Evolutionary conservation across 2,329 filamentous ascomycete species (phyloP), one percentile per base, ranked within the genome.

Genomic region (Xenosphaeropsis pyriputrescens): DNA sequence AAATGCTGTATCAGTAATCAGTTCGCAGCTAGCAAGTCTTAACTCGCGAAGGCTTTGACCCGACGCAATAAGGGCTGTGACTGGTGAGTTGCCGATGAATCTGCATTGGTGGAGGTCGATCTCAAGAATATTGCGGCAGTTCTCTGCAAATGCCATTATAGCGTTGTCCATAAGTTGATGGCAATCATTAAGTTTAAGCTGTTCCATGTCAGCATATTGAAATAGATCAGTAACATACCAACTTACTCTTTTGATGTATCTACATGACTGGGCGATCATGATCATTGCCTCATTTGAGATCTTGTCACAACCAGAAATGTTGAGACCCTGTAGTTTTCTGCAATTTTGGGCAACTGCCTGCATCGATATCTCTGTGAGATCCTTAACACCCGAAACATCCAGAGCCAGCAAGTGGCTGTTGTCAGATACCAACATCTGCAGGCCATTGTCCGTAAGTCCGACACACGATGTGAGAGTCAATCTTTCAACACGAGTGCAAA

Each of bases 121-220:
- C 58, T 98, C 91, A 44, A 98, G 77, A 22, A 98, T 86, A 47
- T 94, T 89, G 11, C 79, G 84, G 56, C 89, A 95, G 58, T 93
- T 75, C 34, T 78, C 68, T 5, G 91, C 89, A 54, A 98, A 93
- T 3, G 86, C 83, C 41, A 84, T 65, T 45, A 96, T 79, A 6
- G 86, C 79, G 35, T 70, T 68, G 54, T 96, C 85, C 30, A 81
- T 85, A 26, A 95, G 65, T 58, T 93, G 82, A n/a, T 62, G 59
- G 55, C 91, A 94, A 40, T 88, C 83, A 58, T 96, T 98, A 43
- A 98, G 71, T 72, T 98, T 98, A 47, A 98, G 71, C 76, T 91
- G 43, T 13, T 18, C 9, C 14, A 17, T 9, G 18, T 35, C 18
- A 35, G 33, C 18, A 35, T 15, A 19, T 19, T 3, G 3, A n/a